Evolutionary conservation across 2,329 filamentous ascomycete genomes (phyloP), one percentile per base, ranked within the genome.

Genomic region (Colletotrichum sp.): DNA sequence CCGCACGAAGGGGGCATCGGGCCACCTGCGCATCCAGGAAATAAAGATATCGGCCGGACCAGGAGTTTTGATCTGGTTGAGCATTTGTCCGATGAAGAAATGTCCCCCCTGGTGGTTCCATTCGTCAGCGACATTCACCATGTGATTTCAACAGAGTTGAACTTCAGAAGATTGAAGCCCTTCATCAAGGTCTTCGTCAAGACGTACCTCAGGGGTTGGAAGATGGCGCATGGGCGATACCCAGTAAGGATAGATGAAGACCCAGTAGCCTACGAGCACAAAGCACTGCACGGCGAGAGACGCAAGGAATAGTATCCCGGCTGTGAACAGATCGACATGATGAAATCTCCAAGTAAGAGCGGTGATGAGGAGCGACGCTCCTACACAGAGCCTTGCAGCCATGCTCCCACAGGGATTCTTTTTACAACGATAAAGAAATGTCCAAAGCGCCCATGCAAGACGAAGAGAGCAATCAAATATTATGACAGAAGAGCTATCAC

Each of bases 121-220:
- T 24, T 24, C 24, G 66, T 62, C 62, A 34, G 54, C 57, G 43
- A 31, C 9, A 12, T 24, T 38, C 9, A 16, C 27, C 13, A 18
- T 13, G 43, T 24, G 21, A n/a, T 24, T 51, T 4, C n/a, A 55
- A 6, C 6, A 16, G 7, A 55, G 24, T 16, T 29, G 13, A 57
- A 27, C 24, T 29, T 57, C n/a, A 8, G 54, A 57, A 27, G 54
- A 57, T 8, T 24, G 54, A 29, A 29, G 27, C 15, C 5, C 21
- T 57, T 12, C 16, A 6, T n/a, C 5, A 57, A 29, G 6, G 0
- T 3, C 12, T 57, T 24, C 54, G 16, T 27, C 15, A 24, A 4
- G 7, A 61, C 76, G 11, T 76, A 86, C 85, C 77, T 81, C 84
- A 18, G 86, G 86, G 1, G 85, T 85, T 0, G 86, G 86, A 2